phyloP scores from a whole-genome alignment of 805 yeast species.

The Torulaspora franciscae region DNA sequence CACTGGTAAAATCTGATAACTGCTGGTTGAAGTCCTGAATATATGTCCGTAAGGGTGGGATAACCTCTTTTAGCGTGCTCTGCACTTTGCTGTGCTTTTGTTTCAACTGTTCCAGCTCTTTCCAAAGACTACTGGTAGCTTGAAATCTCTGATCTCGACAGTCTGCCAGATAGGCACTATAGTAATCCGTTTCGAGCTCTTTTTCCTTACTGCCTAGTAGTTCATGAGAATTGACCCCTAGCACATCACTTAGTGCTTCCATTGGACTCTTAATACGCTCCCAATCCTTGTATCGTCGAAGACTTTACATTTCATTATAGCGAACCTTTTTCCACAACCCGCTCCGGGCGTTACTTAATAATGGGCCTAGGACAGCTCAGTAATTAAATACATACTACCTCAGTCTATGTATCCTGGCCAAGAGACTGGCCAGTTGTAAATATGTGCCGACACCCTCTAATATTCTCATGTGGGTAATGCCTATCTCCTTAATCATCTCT shows the following conservation, averaged over 20 bases:
- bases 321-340: background rate
- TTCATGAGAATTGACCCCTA: conserved; percentile 9
- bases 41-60: conserved; percentile 49
- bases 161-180: conserved; percentile 8
- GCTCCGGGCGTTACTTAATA: background rate
- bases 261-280: conserved; percentile 2
- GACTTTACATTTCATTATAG: background rate
- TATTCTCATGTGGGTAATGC: conserved; percentile 86
- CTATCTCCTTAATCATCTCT: conserved; percentile 79
- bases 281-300: too few relatives aligned
- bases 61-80: conserved; percentile 25
- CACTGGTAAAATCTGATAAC: conserved; percentile 50
- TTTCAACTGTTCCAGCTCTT: conserved; percentile 19
- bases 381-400: conserved; percentile 3
- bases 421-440: conserved; percentile 77
- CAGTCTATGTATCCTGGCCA: conserved; percentile 48
- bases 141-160: conserved; percentile 13
- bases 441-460: conserved; percentile 89
- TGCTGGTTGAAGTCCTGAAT: conserved; percentile 54
- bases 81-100: conserved; percentile 18
- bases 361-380: background rate
- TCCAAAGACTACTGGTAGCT: conserved; percentile 12
- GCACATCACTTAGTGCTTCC: conserved; percentile 16
- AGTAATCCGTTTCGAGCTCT: conserved; percentile 3
- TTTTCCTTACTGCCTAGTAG: background rate